A percentile compares a stretch with the other conserved stretches of the same genome.
phyloP scores from a whole-genome alignment of 495 filamentous ascomycete genomes.

The Aspergillus sparsus region DNA sequence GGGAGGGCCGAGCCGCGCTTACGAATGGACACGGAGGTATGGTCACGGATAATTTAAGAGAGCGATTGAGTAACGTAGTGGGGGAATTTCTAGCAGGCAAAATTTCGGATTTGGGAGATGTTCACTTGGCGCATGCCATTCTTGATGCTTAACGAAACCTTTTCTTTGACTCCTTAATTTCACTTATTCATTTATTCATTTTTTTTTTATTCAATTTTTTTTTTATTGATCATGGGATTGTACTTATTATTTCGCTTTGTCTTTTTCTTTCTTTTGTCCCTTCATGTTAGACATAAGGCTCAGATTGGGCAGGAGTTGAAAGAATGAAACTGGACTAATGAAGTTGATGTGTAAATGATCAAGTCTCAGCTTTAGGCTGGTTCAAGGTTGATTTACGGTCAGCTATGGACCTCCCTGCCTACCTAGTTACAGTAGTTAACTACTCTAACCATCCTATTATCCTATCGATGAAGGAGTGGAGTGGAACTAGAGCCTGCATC shows the following conservation, averaged over 20 bases:
- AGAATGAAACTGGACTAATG: too few relatives aligned
- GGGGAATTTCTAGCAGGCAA: conserved; percentile 56
- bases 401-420: too few relatives aligned
- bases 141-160: conserved; percentile 28
- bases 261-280: not conserved
- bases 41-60: conserved; percentile 55
- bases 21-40: conserved; percentile 47
- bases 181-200: not conserved
- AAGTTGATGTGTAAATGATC: too few relatives aligned
- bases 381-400: too few relatives aligned
- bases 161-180: not conserved
- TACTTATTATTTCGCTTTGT: not conserved
- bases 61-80: conserved; percentile 58
- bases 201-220: not conserved
- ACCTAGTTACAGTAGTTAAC: too few relatives aligned
- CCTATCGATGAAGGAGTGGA: too few relatives aligned
- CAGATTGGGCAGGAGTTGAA: not conserved
- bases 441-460: too few relatives aligned
- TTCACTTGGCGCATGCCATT: conserved; percentile 41
- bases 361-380: too few relatives aligned
- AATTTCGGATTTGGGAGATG: conserved; percentile 53
- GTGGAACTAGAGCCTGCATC: too few relatives aligned
- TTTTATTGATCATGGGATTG: not conserved
- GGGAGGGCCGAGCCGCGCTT: conserved; percentile 34
- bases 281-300: not conserved